Base-by-base conservation (phyloP, 768 basidiomycete genomes). In the Russula earlei region DNA sequence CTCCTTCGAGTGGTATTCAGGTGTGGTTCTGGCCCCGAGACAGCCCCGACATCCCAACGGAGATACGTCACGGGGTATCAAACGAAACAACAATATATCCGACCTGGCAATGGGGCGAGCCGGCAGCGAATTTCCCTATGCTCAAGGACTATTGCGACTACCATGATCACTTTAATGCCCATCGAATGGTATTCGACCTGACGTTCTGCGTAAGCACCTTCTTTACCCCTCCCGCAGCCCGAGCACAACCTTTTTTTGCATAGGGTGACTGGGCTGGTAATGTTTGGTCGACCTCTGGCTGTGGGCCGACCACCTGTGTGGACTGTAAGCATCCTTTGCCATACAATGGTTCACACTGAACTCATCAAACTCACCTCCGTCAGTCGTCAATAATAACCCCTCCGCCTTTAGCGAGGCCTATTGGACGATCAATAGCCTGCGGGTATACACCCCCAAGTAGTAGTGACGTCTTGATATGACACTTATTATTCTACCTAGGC, bases 361-460 rank as follows among this genome's bases (percentile, higher is more conserved):
- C 42, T 38, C n/a, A 24, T 27, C 33, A 7, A n/a, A 53, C 37
- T 37, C n/a, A 41, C 41, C 15, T 41, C 19, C 20, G 5, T 41
- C 52, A 83, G 82, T 74, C 60, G 85, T 87, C 29, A 67, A 80
- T 65, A 75, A 79, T 57, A 76, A 82, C 61, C 85, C 87, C 0
- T 55, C 63, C 5, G 75, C 73, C 12, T 87, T 87, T 68, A 38
- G 57, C 11, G 72, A 84, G 17, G 83, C 86, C 1, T 87, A 82
- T 67, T 89, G 84, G 84, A 80, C 79, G 59, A 74, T 89, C 67
- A 78, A 80, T 62, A 75, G 77, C 17, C 67, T 87, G 33, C 73
- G 75, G 31, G 72, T 85, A 15, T 88, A 84, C 63, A 71, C 69
- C 4, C 63, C 65, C 14, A 10, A 53, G 27, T n/a, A 15, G 42